Conservation (phyloP, 2,329 filamentous ascomycete species). For the Cercospora berteroae region DNA sequence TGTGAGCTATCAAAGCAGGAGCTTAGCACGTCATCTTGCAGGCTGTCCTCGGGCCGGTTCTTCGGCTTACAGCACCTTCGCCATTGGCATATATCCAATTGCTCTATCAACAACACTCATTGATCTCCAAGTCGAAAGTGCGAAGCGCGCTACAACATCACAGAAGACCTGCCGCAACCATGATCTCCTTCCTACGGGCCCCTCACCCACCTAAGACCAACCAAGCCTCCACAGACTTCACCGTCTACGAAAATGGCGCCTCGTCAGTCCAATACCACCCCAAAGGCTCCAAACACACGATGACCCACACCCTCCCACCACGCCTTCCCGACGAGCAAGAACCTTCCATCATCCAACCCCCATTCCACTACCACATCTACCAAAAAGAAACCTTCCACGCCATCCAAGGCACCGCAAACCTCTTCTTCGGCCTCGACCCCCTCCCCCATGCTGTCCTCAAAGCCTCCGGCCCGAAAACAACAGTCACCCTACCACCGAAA, state of each 20-base stretch:
- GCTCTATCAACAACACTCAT: not conserved
- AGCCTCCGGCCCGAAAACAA: constrained; percentile 16
- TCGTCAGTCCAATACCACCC: constrained; percentile 26
- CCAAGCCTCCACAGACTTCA: constrained; percentile 21
- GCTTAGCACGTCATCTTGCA: not conserved
- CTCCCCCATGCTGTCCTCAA: constrained; percentile 15
- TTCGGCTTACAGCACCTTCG: not conserved
- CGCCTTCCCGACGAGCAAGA: constrained; percentile 19
- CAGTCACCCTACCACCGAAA: constrained; percentile 18
- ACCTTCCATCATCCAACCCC: constrained; percentile 26
- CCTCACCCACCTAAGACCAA: constrained; percentile 23
- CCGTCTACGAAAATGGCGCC: constrained; percentile 26
- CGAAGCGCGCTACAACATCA: not conserved
- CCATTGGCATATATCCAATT: not conserved
- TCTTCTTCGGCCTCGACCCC: constrained; percentile 24
- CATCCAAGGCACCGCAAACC: constrained; percentile 20
- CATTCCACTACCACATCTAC: constrained; percentile 29
- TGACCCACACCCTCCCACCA: constrained; percentile 27
- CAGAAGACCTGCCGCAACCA: not conserved
- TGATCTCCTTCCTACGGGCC: constrained; percentile 24
- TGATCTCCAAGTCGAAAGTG: not conserved
- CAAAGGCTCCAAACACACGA: constrained; percentile 25
- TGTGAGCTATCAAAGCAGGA: not conserved
- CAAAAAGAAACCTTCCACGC: constrained; percentile 27
- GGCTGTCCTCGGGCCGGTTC: constrained; percentile 1